phyloP scores from a whole-genome alignment of 2,329 filamentous ascomycete genomes.

The Colletotrichum spaethianum region DNA sequence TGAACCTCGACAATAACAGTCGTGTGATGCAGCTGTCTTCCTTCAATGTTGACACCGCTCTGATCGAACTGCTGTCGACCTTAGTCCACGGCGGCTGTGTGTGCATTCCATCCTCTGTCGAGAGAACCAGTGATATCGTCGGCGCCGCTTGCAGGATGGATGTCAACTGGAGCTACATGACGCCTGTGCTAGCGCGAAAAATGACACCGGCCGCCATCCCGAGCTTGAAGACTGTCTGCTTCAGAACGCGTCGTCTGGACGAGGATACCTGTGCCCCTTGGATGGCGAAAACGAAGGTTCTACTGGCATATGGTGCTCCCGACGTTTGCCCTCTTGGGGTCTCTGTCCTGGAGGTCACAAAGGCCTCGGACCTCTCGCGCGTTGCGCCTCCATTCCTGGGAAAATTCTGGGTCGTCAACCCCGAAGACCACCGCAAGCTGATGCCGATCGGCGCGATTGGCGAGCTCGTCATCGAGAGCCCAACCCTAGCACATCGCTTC shows the following conservation, averaged over 20 bases:
- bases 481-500: conserved; percentile 60
- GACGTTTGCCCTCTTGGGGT: conserved; percentile 67
- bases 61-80: conserved; percentile 66
- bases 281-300: conserved; percentile 60
- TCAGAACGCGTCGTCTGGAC: conserved; percentile 65
- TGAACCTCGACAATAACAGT: conserved; percentile 64
- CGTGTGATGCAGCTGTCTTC: conserved; percentile 70
- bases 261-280: conserved; percentile 63
- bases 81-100: conserved; percentile 71
- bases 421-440: conserved; percentile 63
- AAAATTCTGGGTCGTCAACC: conserved; percentile 67
- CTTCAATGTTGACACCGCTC: conserved; percentile 67
- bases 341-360: conserved; percentile 60
- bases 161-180: conserved; percentile 69
- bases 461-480: conserved; percentile 73
- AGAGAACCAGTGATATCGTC: conserved; percentile 64
- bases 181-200: conserved; percentile 69
- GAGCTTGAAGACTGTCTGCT: conserved; percentile 58
- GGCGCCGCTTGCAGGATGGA: conserved; percentile 65
- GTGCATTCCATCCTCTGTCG: conserved; percentile 68
- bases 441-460: conserved; percentile 69
- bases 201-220: conserved; percentile 55
- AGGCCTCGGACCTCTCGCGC: conserved; percentile 54
- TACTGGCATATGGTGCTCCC: conserved; percentile 66
- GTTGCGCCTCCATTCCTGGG: conserved; percentile 65